Conservation (phyloP, 2,329 filamentous ascomycete genomes). For the Ceratocystis eucalypticola region DNA sequence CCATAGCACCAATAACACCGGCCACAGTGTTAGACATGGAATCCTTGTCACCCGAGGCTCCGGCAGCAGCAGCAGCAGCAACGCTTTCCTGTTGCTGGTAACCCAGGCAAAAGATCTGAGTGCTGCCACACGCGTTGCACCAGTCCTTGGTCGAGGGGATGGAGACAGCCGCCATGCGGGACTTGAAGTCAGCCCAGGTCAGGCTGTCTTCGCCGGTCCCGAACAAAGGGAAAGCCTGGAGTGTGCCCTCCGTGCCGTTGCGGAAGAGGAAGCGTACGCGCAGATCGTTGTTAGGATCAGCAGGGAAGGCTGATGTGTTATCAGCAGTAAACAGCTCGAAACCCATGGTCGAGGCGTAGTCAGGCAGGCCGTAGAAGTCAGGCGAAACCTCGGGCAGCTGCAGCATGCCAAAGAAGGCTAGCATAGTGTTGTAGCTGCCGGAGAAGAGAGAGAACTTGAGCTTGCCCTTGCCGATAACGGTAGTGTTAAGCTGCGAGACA, state of each 20-base stretch:
- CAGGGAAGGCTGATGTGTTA: slow-evolving; percentile 23
- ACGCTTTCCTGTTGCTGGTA: slow-evolving; percentile 22
- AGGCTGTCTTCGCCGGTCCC: slow-evolving; percentile 24
- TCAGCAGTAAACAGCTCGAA: slow-evolving; percentile 27
- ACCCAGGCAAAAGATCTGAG: slow-evolving; percentile 26
- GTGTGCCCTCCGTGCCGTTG: slow-evolving; percentile 26
- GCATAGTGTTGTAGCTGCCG: slow-evolving; percentile 28
- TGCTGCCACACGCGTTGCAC: slow-evolving; percentile 25
- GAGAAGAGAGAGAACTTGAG: slow-evolving; percentile 28
- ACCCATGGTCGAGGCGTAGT: slow-evolving; percentile 28
- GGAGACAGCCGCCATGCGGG: slow-evolving; percentile 24
- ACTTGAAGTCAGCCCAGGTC: slow-evolving; percentile 24
- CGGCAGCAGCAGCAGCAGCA: slow-evolving; percentile 12
- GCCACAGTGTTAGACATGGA: slow-evolving; percentile 27
- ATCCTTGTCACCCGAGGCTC: slow-evolving; percentile 11
- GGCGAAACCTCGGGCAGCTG: slow-evolving; percentile 23
- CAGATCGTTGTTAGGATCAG: slow-evolving; percentile 22
- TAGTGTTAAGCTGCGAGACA: slow-evolving; percentile 26
- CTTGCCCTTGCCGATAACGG: slow-evolving; percentile 24
- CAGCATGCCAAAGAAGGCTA: slow-evolving; percentile 27
- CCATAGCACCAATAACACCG: slow-evolving; percentile 26
- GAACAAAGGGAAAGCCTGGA: slow-evolving; percentile 26
- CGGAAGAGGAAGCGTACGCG: slow-evolving; percentile 27
- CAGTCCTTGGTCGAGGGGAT: slow-evolving; percentile 25
- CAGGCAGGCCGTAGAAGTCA: slow-evolving; percentile 26